These are phyloP conservation scores for Zygoascus meyerae DNA, from an alignment of 1,139 yeast genomes.

Conservation along the genomic window DNA sequence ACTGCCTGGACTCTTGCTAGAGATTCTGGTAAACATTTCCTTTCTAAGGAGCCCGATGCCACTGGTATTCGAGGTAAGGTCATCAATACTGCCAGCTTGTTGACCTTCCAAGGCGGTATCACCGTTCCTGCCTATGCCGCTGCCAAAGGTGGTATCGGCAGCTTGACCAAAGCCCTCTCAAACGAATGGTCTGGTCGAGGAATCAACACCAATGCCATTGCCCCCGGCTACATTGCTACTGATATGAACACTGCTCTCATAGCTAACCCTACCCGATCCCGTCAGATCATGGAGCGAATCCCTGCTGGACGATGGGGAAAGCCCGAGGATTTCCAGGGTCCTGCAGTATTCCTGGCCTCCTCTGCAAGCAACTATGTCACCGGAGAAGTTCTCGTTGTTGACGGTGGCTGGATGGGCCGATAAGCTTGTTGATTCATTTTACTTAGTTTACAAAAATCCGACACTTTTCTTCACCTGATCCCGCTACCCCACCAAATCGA, in stretches of 20 bases:
- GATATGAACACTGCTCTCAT: slow-evolving; percentile 43
- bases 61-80: slow-evolving; percentile 53
- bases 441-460: too few relatives aligned
- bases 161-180: slow-evolving; percentile 45
- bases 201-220: slow-evolving; percentile 48
- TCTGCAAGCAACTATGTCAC: slow-evolving; percentile 48
- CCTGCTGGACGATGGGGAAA: slow-evolving; percentile 50
- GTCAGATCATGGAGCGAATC: slow-evolving; percentile 40
- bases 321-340: slow-evolving; percentile 53
- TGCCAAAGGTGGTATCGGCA: slow-evolving; percentile 47
- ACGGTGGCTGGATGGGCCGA: slow-evolving; percentile 52
- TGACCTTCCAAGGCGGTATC: slow-evolving; percentile 42
- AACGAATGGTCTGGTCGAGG: slow-evolving; percentile 51
- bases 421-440: slow-evolving; percentile 16
- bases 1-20: slow-evolving; percentile 44
- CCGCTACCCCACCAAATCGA: too few relatives aligned
- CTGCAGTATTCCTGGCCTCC: slow-evolving; percentile 45
- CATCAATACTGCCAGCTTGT: slow-evolving; percentile 55
- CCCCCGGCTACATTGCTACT: slow-evolving; percentile 53
- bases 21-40: slow-evolving; percentile 43
- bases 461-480: too few relatives aligned
- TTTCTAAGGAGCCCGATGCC: slow-evolving; percentile 29
- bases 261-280: slow-evolving; percentile 32
- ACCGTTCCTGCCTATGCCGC: slow-evolving; percentile 47
- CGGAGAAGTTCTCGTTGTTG: slow-evolving; percentile 50